phyloP scores from a whole-genome alignment of 2,329 filamentous ascomycete species.

The Emydomyces testavorans region DNA sequence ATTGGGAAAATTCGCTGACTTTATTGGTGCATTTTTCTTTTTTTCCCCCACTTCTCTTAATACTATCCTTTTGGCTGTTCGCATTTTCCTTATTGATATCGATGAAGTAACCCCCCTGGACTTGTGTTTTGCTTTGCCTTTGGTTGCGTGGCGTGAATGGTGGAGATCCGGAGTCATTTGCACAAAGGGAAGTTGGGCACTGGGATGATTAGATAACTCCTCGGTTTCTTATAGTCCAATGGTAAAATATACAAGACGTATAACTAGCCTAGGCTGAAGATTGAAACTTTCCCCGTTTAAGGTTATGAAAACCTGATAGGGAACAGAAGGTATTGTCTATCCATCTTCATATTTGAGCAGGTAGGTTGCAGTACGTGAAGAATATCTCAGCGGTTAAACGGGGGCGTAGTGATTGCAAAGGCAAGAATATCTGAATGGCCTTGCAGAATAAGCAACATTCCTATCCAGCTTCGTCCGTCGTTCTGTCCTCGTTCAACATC shows the following conservation, averaged over 20 bases:
- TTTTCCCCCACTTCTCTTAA: neutral
- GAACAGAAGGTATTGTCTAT: too few relatives aligned
- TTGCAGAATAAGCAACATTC: neutral
- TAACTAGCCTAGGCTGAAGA: too few relatives aligned
- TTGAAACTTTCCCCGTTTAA: too few relatives aligned
- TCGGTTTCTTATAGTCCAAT: constrained; percentile 1
- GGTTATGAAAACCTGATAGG: too few relatives aligned
- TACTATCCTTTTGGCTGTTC: constrained; percentile 3
- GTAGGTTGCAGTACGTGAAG: too few relatives aligned
- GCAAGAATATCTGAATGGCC: neutral
- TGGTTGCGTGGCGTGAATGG: constrained; percentile 10
- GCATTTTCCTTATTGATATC: constrained; percentile 3
- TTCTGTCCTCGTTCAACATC: neutral
- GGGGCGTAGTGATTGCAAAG: too few relatives aligned
- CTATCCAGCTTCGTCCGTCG: neutral
- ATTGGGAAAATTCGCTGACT: neutral
- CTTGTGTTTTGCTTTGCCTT: neutral
- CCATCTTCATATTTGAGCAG: too few relatives aligned
- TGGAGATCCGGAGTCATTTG: constrained; percentile 9
- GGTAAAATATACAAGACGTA: too few relatives aligned
- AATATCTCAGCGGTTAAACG: too few relatives aligned
- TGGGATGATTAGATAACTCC: constrained; percentile 2
- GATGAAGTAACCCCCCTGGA: constrained; percentile 4
- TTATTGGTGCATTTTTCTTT: neutral
- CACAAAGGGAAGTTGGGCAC: constrained; percentile 1